A percentile compares a stretch with the other conserved stretches of the same genome.
Evolutionary conservation across 1,139 yeast species (phyloP).

Genomic region (Debaryomyces robertsiae): DNA sequence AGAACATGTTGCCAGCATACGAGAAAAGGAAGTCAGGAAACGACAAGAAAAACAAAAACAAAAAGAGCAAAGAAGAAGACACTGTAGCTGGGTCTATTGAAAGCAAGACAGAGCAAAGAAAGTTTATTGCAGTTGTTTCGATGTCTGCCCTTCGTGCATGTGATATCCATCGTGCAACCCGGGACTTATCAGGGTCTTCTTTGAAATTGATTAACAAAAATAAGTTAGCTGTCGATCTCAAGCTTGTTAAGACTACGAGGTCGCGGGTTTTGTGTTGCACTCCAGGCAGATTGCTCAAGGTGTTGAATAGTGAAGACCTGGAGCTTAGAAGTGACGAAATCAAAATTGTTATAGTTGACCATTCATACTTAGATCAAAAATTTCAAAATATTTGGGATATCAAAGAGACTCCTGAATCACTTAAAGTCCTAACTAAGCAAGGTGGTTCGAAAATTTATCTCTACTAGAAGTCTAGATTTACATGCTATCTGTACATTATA

Average conservation of each 20-base stretch:
- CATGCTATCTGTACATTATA: conserved; percentile 7
- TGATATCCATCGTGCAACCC: conserved; percentile 66
- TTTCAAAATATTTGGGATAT: conserved; percentile 66
- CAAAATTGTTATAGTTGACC: conserved; percentile 61
- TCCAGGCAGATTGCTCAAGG: conserved; percentile 61
- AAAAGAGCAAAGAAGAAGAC: conserved; percentile 13
- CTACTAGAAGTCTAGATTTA: conserved; percentile 29
- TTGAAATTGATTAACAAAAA: conserved; percentile 70
- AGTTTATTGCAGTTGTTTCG: conserved; percentile 59
- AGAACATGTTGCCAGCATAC: conserved; percentile 43
- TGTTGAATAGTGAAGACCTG: conserved; percentile 44
- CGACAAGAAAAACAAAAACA: conserved; percentile 16
- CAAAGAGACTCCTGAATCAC: conserved; percentile 44
- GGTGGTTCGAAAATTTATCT: conserved; percentile 55
- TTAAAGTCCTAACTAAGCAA: conserved; percentile 42
- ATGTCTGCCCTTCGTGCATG: conserved; percentile 76
- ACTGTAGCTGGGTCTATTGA: conserved; percentile 9
- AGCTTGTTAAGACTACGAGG: conserved; percentile 49
- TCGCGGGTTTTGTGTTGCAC: conserved; percentile 63
- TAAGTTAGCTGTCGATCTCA: conserved; percentile 59
- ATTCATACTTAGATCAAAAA: conserved; percentile 64
- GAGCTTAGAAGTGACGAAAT: conserved; percentile 49
- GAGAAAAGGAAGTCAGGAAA: conserved; percentile 21
- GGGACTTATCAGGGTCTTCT: conserved; percentile 56
- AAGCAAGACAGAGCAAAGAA: conserved; percentile 31